phyloP scores from a whole-genome alignment of 495 filamentous ascomycete species.

The Talaromyces ruber region DNA sequence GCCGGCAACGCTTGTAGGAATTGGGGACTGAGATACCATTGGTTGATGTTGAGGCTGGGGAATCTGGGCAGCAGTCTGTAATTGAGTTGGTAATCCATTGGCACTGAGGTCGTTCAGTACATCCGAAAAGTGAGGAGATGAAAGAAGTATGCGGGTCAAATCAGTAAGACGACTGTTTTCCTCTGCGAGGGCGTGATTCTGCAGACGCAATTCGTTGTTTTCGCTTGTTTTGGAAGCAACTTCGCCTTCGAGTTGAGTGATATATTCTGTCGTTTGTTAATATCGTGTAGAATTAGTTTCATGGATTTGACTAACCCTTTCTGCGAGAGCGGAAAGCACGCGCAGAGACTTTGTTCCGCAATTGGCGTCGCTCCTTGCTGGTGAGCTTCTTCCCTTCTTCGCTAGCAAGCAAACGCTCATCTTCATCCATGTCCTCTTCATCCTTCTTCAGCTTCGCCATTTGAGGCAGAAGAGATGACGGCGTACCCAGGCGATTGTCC shows the following conservation, averaged over 20 bases:
- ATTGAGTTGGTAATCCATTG: constrained; percentile 34
- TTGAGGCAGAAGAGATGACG: constrained; percentile 31
- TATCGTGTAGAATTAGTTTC: constrained; percentile 1
- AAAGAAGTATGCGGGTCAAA: constrained; percentile 73
- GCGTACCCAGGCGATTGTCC: constrained; percentile 39
- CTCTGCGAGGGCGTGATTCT: constrained; percentile 66
- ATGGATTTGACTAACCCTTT: constrained; percentile 57
- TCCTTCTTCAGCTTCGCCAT: constrained; percentile 70
- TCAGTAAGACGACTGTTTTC: constrained; percentile 73
- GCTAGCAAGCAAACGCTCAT: constrained; percentile 84
- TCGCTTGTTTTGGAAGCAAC: constrained; percentile 65
- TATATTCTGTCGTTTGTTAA: constrained; percentile 76
- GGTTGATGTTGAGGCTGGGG: constrained; percentile 14
- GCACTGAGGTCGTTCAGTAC: constrained; percentile 68
- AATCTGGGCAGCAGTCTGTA: constrained; percentile 22
- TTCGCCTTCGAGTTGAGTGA: constrained; percentile 81
- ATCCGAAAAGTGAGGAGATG: constrained; percentile 74
- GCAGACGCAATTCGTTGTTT: constrained; percentile 56
- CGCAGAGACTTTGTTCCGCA: constrained; percentile 97
- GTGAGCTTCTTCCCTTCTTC: constrained; percentile 96
- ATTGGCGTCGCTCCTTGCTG: constrained; percentile 86
- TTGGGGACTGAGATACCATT: constrained; percentile 10
- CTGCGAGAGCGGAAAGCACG: constrained; percentile 89
- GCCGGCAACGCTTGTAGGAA: constrained; percentile 17
- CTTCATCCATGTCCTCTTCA: constrained; percentile 97